Conservation (phyloP, 495 filamentous ascomycete genomes). For the Xylaria intraflava region DNA sequence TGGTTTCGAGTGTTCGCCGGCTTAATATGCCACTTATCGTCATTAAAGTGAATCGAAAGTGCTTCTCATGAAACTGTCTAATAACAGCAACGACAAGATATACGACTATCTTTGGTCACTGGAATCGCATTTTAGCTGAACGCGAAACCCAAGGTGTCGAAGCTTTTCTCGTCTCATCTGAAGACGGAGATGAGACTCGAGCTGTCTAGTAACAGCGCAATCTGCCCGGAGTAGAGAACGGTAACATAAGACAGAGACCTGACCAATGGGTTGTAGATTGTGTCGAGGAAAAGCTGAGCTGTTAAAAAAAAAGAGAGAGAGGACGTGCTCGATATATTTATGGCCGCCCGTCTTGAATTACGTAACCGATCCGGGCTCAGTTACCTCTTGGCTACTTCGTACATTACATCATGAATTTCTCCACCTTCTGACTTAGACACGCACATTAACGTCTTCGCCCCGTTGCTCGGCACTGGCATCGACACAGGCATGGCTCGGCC, state of each 20-base stretch:
- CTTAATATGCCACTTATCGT: not conserved
- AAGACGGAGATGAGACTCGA: not conserved
- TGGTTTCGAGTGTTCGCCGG: not conserved
- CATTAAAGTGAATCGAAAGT: not conserved
- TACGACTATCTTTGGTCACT: not conserved
- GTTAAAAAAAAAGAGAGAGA: no score
- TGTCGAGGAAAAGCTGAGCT: no score
- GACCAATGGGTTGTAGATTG: not conserved
- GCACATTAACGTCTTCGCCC: no score
- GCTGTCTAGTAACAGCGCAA: slow-evolving; percentile 14
- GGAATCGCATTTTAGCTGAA: not conserved
- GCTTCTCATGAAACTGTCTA: slow-evolving; percentile 20
- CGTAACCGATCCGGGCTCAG: no score
- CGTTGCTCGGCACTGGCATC: no score
- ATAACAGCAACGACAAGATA: slow-evolving; percentile 19
- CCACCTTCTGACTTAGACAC: no score
- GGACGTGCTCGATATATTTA: no score
- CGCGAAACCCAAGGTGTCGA: not conserved
- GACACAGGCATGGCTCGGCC: no score
- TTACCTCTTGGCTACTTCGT: no score
- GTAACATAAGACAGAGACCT: not conserved
- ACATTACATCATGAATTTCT: no score
- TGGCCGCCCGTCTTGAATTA: no score
- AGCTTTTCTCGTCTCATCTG: not conserved
- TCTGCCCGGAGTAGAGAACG: no score